phyloP scores from a whole-genome alignment of 2,329 filamentous ascomycete genomes.

The Venturia oleaginea region DNA sequence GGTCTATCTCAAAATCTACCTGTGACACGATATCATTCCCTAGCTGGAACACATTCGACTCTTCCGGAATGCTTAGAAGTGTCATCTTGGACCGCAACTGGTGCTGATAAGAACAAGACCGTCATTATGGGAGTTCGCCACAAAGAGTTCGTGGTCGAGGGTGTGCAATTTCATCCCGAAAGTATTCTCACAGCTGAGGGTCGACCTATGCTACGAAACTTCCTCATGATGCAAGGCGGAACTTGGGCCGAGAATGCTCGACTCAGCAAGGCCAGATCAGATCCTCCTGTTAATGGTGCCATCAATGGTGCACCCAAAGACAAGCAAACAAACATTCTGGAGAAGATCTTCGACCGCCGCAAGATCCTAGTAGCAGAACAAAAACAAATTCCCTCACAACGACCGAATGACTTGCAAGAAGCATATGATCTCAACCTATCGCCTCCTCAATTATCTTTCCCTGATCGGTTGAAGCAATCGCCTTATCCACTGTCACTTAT shows the following conservation, averaged over 20 bases:
- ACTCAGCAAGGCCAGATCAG: conserved; percentile 34
- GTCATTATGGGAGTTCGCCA: conserved; percentile 97
- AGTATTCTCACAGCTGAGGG: conserved; percentile 91
- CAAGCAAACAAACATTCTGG: conserved; percentile 77
- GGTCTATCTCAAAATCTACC: conserved; percentile 71
- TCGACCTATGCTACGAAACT: conserved; percentile 84
- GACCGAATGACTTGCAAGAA: conserved; percentile 74
- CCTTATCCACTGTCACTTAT: conserved; percentile 85
- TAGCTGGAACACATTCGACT: conserved; percentile 83
- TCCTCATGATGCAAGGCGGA: conserved; percentile 76
- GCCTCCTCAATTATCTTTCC: conserved; percentile 73
- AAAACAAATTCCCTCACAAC: conserved; percentile 75
- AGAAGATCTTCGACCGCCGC: conserved; percentile 80
- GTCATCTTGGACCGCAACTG: conserved; percentile 75
- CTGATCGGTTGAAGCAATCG: conserved; percentile 68
- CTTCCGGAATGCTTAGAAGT: conserved; percentile 80
- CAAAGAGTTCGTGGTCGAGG: conserved; percentile 84
- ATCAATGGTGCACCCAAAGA: conserved; percentile 24
- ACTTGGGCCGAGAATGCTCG: conserved; percentile 78
- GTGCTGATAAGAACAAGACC: conserved; percentile 65
- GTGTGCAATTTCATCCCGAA: conserved; percentile 95
- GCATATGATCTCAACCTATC: conserved; percentile 77
- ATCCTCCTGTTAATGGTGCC: conserved; percentile 21
- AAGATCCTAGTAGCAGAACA: conserved; percentile 68
- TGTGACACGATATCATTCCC: conserved; percentile 91